phyloP scores from a whole-genome alignment of 116 monocot species.

The Thalassia testudinum region DNA sequence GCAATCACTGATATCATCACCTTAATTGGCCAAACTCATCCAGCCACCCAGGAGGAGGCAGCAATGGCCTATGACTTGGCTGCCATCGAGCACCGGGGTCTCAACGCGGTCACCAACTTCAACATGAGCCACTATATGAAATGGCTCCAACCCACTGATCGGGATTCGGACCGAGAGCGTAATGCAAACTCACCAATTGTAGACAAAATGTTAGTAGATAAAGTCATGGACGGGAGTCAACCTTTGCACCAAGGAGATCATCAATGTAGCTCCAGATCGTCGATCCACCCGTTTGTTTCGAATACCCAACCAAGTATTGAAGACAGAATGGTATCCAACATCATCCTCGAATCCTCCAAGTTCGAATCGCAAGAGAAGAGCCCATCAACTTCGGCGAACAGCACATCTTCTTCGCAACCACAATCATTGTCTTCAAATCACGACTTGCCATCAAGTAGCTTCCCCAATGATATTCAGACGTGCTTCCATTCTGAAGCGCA shows the following conservation, averaged over 20 bases:
- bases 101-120: slow-evolving; percentile 83
- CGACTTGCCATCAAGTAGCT: slow-evolving; percentile 32
- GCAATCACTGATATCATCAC: too few relatives aligned
- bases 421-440: background rate
- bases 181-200: too few relatives aligned
- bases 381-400: background rate
- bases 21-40: too few relatives aligned
- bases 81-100: slow-evolving; percentile 81
- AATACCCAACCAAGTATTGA: too few relatives aligned
- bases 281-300: too few relatives aligned
- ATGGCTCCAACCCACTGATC: slow-evolving; percentile 12
- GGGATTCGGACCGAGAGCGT: too few relatives aligned
- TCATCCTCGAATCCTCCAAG: background rate
- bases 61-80: slow-evolving; percentile 91
- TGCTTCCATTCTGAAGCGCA: slow-evolving; percentile 35
- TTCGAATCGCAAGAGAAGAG: background rate
- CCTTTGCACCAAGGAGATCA: too few relatives aligned
- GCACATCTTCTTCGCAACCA: background rate
- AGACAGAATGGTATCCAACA: too few relatives aligned
- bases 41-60: slow-evolving; percentile 90
- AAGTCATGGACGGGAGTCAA: too few relatives aligned
- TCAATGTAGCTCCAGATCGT: too few relatives aligned
- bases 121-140: slow-evolving; percentile 65
- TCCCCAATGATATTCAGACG: slow-evolving; percentile 58
- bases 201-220: too few relatives aligned